Evolutionary conservation across 306 rosid genomes (phyloP).

Genomic region (Potentilla sterilis): DNA sequence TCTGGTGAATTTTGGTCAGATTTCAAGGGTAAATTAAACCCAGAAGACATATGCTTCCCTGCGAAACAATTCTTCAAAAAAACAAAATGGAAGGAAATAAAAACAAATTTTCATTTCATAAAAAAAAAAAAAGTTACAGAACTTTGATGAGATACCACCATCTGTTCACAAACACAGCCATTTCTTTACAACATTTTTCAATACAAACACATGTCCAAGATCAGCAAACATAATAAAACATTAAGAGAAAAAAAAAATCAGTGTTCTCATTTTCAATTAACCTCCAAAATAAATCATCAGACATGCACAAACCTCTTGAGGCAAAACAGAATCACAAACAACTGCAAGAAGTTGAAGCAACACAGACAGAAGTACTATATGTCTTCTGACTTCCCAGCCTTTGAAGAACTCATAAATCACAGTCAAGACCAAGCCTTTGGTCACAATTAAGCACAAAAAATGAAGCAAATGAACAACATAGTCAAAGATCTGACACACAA

Average conservation of each 20-base stretch:
- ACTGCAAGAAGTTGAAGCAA: not conserved
- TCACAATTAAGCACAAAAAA: constrained; percentile 1
- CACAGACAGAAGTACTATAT: not conserved
- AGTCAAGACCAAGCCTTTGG: not conserved
- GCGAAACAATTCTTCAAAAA: not conserved
- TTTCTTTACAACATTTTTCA: not conserved
- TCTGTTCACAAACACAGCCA: not conserved
- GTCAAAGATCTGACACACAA: constrained; percentile 33
- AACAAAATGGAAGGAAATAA: not conserved
- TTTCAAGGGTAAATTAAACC: not conserved
- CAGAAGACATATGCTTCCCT: constrained; percentile 4
- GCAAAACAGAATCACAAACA: not conserved
- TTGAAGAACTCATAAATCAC: not conserved
- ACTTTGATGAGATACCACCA: not conserved
- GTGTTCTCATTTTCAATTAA: not conserved
- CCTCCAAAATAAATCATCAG: not conserved
- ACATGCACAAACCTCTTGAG: not conserved
- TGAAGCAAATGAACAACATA: not conserved
- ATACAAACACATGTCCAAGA: not conserved
- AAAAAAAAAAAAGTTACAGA: not conserved
- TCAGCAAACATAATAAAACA: not conserved
- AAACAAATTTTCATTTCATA: not conserved
- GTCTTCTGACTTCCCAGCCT: not conserved
- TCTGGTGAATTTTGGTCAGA: not conserved
- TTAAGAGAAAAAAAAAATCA: not conserved